Evolutionary conservation across 441 rosid species (phyloP), one percentile per base, ranked within the genome.

Genomic region (Cnidoscolus chayamansa): DNA sequence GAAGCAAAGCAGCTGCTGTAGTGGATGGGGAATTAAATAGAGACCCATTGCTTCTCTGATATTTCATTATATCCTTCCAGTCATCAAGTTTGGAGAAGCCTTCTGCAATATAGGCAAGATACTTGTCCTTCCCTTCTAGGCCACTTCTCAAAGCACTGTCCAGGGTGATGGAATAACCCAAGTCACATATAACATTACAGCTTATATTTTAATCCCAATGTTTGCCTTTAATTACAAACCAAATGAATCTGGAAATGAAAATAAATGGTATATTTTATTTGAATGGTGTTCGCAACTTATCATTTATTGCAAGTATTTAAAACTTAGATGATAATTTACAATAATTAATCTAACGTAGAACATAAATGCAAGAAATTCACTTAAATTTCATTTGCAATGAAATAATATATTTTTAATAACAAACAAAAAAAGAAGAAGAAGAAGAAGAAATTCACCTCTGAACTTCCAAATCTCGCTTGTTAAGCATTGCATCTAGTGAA

Each of bases 1-100:
- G 86, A 57, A 74, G 76, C 74, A 87, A 77, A 54, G 91, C 89
- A 54, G 89, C 88, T 31, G 96, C 98, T 55, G 98, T 89, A 72
- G 94, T 70, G 17, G 98, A 86, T 59, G 98, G 98, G 69, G 98
- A 92, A 80, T 89, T 84, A 72, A 88, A 89, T 74, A 92, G 61
- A 7, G 93, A 90, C 0, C 98, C 96, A 20, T 90, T 83, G 79
- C 75, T 83, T 62, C 89, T 83, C 68, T 90, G 94, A 78, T 84
- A 84, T 72, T 86, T 89, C 78, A 81, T 78, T 50, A 84, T 71
- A 81, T 69, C 72, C 72, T 80, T 87, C 96, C 93, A 89, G 60
- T 87, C 85, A 59, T 82, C 82, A 10, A 62, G 25, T 19, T 79
- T 79, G 12, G 84, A 79, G 63, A 83, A 80, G 70, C 93, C 98